Base-by-base conservation (phyloP, 257 asterid species). In the Solanum gracilifrons region DNA sequence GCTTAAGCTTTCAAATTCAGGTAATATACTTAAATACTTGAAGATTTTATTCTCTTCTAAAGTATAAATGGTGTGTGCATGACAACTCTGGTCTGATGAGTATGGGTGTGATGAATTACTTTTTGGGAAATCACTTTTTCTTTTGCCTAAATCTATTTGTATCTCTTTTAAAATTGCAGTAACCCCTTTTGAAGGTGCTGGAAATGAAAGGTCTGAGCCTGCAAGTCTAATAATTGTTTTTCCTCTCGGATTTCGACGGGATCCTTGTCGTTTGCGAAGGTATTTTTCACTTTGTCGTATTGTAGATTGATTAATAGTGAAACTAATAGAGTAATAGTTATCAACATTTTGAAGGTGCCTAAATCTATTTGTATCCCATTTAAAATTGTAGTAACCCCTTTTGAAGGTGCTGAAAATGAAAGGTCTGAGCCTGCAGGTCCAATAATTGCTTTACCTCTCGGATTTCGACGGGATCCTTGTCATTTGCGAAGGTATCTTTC, bases 241-340 rank as follows among this genome's bases (percentile, higher is more conserved):
- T 88, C 11, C 41, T 37, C 98, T 95, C 6, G 62, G 90, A 21
- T 92, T 93, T 86, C 92, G 95, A 86, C 97, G 93, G 91, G 98
- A 95, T 93, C 98, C 98, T 88, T 95, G 99, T 62, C 96, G 93
- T 36, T 89, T 97, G 87, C 92, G 99, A 91, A 97, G 98, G 98
- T 93, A 79, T 66, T 92, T 84, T 80, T 33, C 84, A 66, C 55
- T 60, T 82, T 58, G 62, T 27, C 69, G 33, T 71, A 41, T 23
- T 29, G 72, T 2, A 11, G 37, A 36, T 60, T 73, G 66, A 27
- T 5, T 37, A 71, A 20, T 31, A 37, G 20, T 31, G 39, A 5
- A 36, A 12, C 33, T 37, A 37, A 37, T 37, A 37, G 41, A 37
- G 41, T 43, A 74, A 13, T 39, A 76, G 4, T 76, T 74, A 39